A percentile compares a stretch with the other conserved stretches of the same genome.
Evolutionary conservation across 768 basidiomycete genomes (phyloP).

Genomic region (Phaeotremella skinneri): DNA sequence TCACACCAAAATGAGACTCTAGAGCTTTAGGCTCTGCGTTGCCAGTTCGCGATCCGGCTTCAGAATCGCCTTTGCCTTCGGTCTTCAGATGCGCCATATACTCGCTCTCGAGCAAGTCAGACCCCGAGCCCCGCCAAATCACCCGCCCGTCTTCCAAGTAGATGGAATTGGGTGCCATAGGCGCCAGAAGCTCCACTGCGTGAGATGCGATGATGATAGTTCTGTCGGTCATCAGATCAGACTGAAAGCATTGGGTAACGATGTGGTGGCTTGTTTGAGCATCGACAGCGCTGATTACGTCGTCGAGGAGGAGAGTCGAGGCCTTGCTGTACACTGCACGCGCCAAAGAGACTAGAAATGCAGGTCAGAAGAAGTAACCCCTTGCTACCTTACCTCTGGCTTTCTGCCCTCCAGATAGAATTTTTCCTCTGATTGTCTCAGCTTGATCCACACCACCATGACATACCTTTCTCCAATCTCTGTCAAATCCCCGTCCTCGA

Average conservation of each 20-base stretch:
- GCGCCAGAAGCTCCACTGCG: constrained; percentile 45
- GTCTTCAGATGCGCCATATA: constrained; percentile 37
- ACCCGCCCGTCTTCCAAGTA: constrained; percentile 36
- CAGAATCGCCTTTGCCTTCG: background rate
- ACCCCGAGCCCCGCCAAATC: constrained; percentile 27
- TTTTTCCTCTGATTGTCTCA: constrained; percentile 28
- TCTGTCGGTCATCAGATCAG: constrained; percentile 56
- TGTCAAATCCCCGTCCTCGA: constrained; percentile 64
- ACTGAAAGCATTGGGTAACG: constrained; percentile 56
- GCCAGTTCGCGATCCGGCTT: constrained; percentile 3
- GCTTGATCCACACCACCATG: constrained; percentile 41
- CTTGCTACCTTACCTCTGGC: constrained; percentile 51
- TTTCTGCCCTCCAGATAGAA: constrained; percentile 61
- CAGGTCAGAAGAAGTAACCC: background rate
- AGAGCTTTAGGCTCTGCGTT: background rate
- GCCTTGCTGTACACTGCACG: constrained; percentile 64
- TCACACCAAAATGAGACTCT: background rate
- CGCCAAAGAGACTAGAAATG: constrained; percentile 56
- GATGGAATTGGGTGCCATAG: constrained; percentile 43
- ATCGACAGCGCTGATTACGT: constrained; percentile 66
- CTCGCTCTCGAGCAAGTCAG: constrained; percentile 25
- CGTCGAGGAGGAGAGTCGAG: constrained; percentile 64
- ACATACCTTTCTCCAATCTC: constrained; percentile 69
- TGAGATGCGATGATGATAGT: constrained; percentile 59
- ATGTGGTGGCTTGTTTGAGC: constrained; percentile 60